Conservation (phyloP, 768 basidiomycete species). For the Sporobolomyces pararoseus region DNA sequence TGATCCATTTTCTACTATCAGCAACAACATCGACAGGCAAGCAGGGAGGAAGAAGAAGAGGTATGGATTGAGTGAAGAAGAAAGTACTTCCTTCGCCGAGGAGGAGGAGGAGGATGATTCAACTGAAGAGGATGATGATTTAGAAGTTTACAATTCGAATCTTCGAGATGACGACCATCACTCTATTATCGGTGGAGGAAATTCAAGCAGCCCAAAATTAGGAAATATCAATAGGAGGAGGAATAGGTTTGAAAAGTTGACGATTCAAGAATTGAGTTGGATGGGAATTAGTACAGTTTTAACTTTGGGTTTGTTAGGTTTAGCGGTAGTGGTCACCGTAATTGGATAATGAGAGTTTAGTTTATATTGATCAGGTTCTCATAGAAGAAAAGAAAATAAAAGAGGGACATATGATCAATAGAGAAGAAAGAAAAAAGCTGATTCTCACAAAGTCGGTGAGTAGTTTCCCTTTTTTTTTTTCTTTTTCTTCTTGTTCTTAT, state of each 20-base stretch:
- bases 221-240: neutral
- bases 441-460: no score
- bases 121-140: neutral
- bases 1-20: neutral
- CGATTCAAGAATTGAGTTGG: constrained; percentile 12
- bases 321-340: constrained; percentile 8
- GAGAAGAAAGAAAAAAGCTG: no score
- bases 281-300: constrained; percentile 24
- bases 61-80: neutral
- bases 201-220: no score
- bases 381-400: no score
- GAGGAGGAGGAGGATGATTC: neutral
- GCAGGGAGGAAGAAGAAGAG: constrained; percentile 5
- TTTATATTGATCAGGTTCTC: no score
- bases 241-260: constrained; percentile 24
- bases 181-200: no score
- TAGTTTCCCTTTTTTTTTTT: no score
- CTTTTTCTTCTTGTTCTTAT: no score
- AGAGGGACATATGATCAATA: no score
- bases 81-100: neutral
- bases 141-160: constrained; percentile 1
- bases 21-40: neutral
- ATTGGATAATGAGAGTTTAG: no score
- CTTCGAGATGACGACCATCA: no score
- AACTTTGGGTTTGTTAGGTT: constrained; percentile 7